Base-by-base conservation (phyloP, 371 early-diverging fungal species). In the Apophysomyces ossiformis region DNA sequence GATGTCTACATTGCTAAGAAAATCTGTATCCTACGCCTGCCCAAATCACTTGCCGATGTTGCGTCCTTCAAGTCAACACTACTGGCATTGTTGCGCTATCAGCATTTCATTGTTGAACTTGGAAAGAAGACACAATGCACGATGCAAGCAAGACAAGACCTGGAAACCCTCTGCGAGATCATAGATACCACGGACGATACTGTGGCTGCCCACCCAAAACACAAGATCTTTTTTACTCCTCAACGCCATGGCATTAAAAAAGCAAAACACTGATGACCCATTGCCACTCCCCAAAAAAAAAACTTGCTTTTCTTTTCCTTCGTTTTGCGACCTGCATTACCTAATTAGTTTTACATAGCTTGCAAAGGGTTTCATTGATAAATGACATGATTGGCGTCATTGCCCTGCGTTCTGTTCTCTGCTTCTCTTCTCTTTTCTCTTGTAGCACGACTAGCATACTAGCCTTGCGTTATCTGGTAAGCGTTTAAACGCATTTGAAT, bases 1-100 rank as follows among this genome's bases (percentile, higher is more conserved):
- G 57, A 37, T 3, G 26, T 57, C 26, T 57, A 57, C 13, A 12
- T 57, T 26, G 57, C 57, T 6, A 37, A 57, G 16, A 57, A 57
- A 37, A 1, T 57, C 18, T 4, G 26, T 37, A 57, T 57, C 5
- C 11, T 57, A 37, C 57, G 57, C 26, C 57, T 57, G 18, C 57
- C 26, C 15, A 43, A 43, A 2, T 43, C 5, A 15, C 43, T 43
- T 43, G 43, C 43, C 43, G 43, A 43, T 15, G 43, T 43, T 43
- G 43, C 43, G 15, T 43, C 43, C 4, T 43, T 43, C 43, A 43
- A 43, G 4, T 43, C 43, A 43, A 43, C 15, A 43, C 15, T 43
- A 43, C 15, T 43, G 43, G 43, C 43, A 5, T 43, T 43, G 43
- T 43, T 43, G 43, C 4, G 43, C 43, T 43, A 43, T 43, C 43